A percentile compares a stretch with the other conserved stretches of the same genome.
Evolutionary conservation across 495 filamentous ascomycete species (phyloP).

Genomic region (Physcia stellaris): DNA sequence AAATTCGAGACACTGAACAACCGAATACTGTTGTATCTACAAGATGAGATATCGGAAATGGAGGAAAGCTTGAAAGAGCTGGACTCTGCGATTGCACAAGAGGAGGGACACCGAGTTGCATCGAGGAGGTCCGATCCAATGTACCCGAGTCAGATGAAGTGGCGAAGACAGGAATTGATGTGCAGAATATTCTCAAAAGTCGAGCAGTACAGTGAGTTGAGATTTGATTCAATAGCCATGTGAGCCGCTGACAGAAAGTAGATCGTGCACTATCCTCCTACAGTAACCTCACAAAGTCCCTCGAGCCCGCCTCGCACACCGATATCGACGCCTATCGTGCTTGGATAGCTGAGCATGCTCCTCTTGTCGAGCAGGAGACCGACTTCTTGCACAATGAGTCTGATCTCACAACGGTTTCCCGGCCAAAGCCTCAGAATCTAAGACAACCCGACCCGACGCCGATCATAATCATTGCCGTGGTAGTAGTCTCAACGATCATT

Average conservation of each 20-base stretch:
- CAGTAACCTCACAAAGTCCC: slow-evolving; percentile 40
- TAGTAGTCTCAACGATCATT: slow-evolving; percentile 43
- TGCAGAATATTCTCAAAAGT: slow-evolving; percentile 60
- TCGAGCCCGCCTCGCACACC: slow-evolving; percentile 38
- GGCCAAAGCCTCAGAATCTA: slow-evolving; percentile 9
- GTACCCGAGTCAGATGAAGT: slow-evolving; percentile 54
- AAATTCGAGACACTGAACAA: slow-evolving; percentile 78
- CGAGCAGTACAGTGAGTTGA: slow-evolving; percentile 65
- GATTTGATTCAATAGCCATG: not conserved
- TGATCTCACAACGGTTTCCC: slow-evolving; percentile 48
- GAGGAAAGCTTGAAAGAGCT: slow-evolving; percentile 61
- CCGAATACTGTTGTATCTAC: slow-evolving; percentile 69
- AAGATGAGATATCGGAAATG: slow-evolving; percentile 72
- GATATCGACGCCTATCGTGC: slow-evolving; percentile 50
- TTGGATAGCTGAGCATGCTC: slow-evolving; percentile 48
- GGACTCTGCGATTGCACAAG: slow-evolving; percentile 43
- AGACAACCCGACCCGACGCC: slow-evolving; percentile 26
- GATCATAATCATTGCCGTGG: slow-evolving; percentile 38
- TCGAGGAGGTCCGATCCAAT: slow-evolving; percentile 57
- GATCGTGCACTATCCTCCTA: slow-evolving; percentile 60
- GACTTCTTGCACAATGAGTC: slow-evolving; percentile 50
- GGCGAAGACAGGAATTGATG: slow-evolving; percentile 55
- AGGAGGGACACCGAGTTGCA: slow-evolving; percentile 39
- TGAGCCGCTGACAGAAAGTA: slow-evolving; percentile 20
- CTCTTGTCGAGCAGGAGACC: slow-evolving; percentile 52